Base-by-base conservation (phyloP, 2,329 filamentous ascomycete species). In the Clarireedia monteithiana region DNA sequence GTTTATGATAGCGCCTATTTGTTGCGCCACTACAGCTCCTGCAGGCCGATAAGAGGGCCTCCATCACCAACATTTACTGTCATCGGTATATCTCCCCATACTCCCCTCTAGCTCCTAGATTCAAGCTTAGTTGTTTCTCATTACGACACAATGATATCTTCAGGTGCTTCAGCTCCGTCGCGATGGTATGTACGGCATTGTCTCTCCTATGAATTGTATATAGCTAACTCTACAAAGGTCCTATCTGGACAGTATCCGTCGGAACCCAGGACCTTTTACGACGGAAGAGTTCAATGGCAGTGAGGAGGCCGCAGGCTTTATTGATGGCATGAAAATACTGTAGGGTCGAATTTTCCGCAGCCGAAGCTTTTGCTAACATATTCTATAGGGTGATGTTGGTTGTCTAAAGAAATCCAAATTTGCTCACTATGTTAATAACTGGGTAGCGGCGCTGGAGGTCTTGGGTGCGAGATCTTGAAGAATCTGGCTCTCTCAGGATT, bases 381-480 rank as follows among this genome's bases (percentile, higher is more conserved):
- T n/a, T 36, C 3, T 50, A 14, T n/a, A 62, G 64, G 55, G 60
- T 66, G 44, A 68, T 71, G 64, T 74, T 64, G 39, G 60, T 64
- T 58, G 55, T 56, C 56, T 62, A 49, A 14, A 40, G 4, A 39
- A 40, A 20, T 30, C 14, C 36, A 30, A 4, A 55, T 9, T 9
- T 23, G 36, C 49, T 27, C 23, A 20, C 7, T 30, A 26, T 51
- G 27, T 47, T 55, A 50, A 55, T 24, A 34, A 23, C 2, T 7
- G 48, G 61, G 59, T 64, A 96, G 91, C 63, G 94, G 94, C 57
- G 94, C 94, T 58, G 94, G 94, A 60, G 94, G 94, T 10, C 74
- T 99, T 58, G 94, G 94, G 62, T 99, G 94, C 67, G 94, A 99
- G 70, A 95, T 99, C 46, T 77, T 99, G 52, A 99, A 99, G 76